Percentiles rank a stretch among this genome's conserved stretches.
These are phyloP conservation scores for Ajuga reptans DNA, from an alignment of 305 asterid species.

Conservation along the genomic window DNA sequence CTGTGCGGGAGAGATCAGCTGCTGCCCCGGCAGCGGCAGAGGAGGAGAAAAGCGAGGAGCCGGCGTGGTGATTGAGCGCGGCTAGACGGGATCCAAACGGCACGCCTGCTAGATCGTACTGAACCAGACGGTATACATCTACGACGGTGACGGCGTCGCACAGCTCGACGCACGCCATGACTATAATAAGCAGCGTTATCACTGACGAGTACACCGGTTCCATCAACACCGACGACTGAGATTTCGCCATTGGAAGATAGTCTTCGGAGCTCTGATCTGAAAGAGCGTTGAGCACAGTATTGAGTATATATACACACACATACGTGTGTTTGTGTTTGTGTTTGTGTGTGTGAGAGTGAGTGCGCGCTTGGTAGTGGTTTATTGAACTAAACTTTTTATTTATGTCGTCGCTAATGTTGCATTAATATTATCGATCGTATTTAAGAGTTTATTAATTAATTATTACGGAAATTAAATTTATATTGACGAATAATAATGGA, in stretches of 20 bases:
- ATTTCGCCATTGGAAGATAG: slow-evolving; percentile 50
- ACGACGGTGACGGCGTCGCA: slow-evolving; percentile 78
- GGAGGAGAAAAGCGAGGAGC: slow-evolving; percentile 59
- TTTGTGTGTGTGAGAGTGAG: not conserved
- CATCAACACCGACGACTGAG: slow-evolving; percentile 33
- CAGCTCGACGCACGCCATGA: slow-evolving; percentile 68
- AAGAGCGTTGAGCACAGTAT: slow-evolving; percentile 8
- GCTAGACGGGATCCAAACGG: slow-evolving; percentile 90
- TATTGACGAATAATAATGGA: too few relatives aligned
- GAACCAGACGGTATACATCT: slow-evolving; percentile 92
- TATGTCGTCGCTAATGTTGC: not conserved
- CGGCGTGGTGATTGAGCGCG: slow-evolving; percentile 87
- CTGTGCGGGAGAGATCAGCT: slow-evolving; percentile 76
- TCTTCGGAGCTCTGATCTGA: slow-evolving; percentile 26
- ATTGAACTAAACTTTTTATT: not conserved
- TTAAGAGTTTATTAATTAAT: not conserved
- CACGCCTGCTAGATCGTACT: slow-evolving; percentile 77
- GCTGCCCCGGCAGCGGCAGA: slow-evolving; percentile 37
- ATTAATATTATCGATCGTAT: too few relatives aligned
- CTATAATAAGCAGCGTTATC: slow-evolving; percentile 40
- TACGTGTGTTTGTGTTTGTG: not conserved
- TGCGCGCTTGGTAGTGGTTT: not conserved
- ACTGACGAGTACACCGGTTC: slow-evolving; percentile 49
- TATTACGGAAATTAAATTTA: too few relatives aligned
- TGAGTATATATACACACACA: not conserved